A percentile compares a stretch with the other conserved stretches of the same genome.
Conservation (phyloP, 345 rosid species). For the Citrus cavaleriei region DNA sequence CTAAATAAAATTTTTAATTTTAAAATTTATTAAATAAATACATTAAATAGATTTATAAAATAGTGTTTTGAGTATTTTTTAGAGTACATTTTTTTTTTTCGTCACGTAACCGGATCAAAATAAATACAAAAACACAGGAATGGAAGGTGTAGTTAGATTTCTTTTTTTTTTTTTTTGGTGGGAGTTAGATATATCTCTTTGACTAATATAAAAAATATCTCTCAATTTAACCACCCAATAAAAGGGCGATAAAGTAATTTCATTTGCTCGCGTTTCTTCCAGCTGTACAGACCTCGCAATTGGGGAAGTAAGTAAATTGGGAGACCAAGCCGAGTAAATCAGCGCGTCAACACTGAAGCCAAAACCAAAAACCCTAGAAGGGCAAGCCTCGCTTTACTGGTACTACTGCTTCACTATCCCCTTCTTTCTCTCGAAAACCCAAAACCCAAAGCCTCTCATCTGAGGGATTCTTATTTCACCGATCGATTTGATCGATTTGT, state of each 20-base stretch:
- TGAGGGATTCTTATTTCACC: neutral
- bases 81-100: no score
- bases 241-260: neutral
- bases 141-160: no score
- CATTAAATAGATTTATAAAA: no score
- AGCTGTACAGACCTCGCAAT: neutral
- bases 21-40: no score
- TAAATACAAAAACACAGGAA: no score
- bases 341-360: neutral
- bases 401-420: neutral
- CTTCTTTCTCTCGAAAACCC: neutral
- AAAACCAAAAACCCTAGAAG: slow-evolving; percentile 8
- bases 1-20: no score
- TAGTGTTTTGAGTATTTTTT: no score
- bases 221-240: no score
- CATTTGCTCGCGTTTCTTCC: neutral
- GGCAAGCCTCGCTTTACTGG: neutral
- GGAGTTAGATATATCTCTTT: no score
- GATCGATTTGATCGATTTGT: neutral
- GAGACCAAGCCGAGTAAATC: neutral
- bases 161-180: no score
- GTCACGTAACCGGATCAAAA: no score
- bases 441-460: neutral
- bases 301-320: neutral
- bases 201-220: no score